Conservation (phyloP, 768 basidiomycete species). For the Trametes elegans region DNA sequence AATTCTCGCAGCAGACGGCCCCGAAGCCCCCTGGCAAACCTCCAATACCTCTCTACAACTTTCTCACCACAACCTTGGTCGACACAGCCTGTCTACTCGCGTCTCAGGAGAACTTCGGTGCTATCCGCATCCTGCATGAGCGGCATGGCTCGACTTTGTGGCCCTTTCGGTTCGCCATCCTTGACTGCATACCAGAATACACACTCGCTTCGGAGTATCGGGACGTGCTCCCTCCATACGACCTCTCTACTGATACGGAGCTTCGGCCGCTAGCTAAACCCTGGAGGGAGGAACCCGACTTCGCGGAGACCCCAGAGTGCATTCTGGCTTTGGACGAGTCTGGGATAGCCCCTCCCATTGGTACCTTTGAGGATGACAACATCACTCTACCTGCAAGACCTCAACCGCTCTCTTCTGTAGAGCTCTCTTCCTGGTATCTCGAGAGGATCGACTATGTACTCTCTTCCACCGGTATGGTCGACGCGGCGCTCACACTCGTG, state of each 20-base stretch:
- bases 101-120: constrained; percentile 53
- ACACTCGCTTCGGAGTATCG: constrained; percentile 59
- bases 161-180: constrained; percentile 66
- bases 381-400: constrained; percentile 8
- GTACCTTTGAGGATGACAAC: not conserved
- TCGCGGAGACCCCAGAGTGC: constrained; percentile 53
- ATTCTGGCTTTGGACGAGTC: constrained; percentile 37
- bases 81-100: constrained; percentile 66
- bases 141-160: constrained; percentile 59
- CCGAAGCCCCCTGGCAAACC: constrained; percentile 28
- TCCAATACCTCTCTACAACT: constrained; percentile 56
- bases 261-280: constrained; percentile 26
- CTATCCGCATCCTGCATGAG: constrained; percentile 55
- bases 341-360: constrained; percentile 16
- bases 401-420: constrained; percentile 42
- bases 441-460: constrained; percentile 61
- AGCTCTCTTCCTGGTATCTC: constrained; percentile 76
- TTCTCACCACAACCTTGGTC: constrained; percentile 59
- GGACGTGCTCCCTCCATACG: constrained; percentile 62
- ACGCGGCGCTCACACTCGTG: constrained; percentile 72
- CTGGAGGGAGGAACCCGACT: constrained; percentile 58
- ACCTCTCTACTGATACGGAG: constrained; percentile 48
- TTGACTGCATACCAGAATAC: constrained; percentile 76
- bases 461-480: constrained; percentile 67
- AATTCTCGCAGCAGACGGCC: constrained; percentile 19